Base-by-base conservation (phyloP, 768 basidiomycete genomes). In the Termitomyces sp. region DNA sequence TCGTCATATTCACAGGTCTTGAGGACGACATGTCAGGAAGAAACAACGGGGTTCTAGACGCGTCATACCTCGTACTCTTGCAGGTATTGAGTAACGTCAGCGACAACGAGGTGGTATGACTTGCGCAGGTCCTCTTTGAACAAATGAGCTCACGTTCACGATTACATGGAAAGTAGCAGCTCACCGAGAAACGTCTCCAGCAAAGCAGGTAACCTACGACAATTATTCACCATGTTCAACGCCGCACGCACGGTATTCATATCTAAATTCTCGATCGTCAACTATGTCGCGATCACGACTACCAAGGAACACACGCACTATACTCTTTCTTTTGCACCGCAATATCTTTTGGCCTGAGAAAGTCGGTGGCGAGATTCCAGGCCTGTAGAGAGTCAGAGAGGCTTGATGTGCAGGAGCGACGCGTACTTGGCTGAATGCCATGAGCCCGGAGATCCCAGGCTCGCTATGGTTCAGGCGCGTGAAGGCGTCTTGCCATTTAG, bases 401-500 rank as follows among this genome's bases (percentile, higher is more conserved):
- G 35, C 38, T n/a, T n/a, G 1, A 20, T 7, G 2, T 9, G 16
- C 13, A 55, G 6, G 63, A 57, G 42, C 16, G 13, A 40, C 24
- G 63, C 66, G 35, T 71, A 87, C 89, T 74, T 86, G 79, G 64
- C 86, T 88, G 70, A 88, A 89, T 7, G 75, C 73, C 70, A 91
- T 75, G 18, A 90, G 77, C 9, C 88, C 88, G 11, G 84, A 75
- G 59, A 90, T 88, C 9, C 88, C 89, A 40, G 80, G 81, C 39
- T 83, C 78, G 15, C 75, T 71, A 33, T 80, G 77, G 67, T 90
- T 90, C 52, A 90, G 75, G 16, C 85, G 81, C n/a, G 78, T 73
- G 69, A 90, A 90, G 2, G 85, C 79, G 20, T 89, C 85, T 62
- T 88, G 85, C 88, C 89, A 90, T 75, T 88, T 88, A 3, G 86